Evolutionary conservation across 257 asterid genomes (phyloP), one percentile per base, ranked within the genome.

Genomic region (Oldenlandia corymbosa): DNA sequence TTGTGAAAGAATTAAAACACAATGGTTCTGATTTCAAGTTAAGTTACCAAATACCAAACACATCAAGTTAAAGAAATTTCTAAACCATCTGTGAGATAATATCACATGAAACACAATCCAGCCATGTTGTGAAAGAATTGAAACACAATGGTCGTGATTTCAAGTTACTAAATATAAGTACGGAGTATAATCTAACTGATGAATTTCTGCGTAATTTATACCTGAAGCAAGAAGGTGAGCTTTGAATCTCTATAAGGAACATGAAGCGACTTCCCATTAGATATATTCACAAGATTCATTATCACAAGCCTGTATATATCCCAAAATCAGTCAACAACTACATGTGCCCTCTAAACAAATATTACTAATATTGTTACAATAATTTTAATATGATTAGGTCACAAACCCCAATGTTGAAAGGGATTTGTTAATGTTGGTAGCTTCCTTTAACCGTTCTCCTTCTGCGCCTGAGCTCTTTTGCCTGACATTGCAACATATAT

Each of bases 381-480:
- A 9, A 34, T 3, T 3, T 3, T 3, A 4, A 34, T 9, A 34
- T 34, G 4, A 34, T 34, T 34, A n/a, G n/a, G n/a, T 62, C 45
- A 62, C 84, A 60, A 57, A 93, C 99, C 99, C 99, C 79, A 93
- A 78, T 50, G 99, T 87, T 66, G 99, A 93, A 62, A 93, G 96
- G 58, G 97, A 90, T 69, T 90, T 93, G 86, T 93, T 93, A 79
- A 93, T 92, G 76, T 92, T 89, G 39, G 95, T 92, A 68, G 97
- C 99, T 81, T 89, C 99, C 81, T 89, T 92, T 72, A 92, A 73
- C 46, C 96, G 94, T 67, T 93, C 99, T 62, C 97, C 99, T 85
- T 93, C 99, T 27, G 99, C 97, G 50, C 99, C 99, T 32, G 97
- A 89, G 78, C 99, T 93, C 83, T 93, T 90, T 79, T 93, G 99